Percentiles rank a stretch among this genome's conserved stretches.
These are phyloP conservation scores for Colletotrichum gigasporum DNA, from an alignment of 2,329 filamentous ascomycete species.

Conservation along the genomic window DNA sequence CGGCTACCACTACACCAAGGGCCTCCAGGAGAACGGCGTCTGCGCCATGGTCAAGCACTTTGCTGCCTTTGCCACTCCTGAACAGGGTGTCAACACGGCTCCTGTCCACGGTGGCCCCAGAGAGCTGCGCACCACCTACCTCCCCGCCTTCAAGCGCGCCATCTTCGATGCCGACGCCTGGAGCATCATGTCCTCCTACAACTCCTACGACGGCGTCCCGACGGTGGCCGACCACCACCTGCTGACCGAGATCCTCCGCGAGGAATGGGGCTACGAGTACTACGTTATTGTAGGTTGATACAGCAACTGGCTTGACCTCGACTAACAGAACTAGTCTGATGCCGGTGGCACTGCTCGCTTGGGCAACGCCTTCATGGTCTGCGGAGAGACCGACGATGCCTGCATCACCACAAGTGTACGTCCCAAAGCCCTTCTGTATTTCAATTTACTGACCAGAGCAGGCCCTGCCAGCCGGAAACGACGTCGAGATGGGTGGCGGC, in stretches of 20 bases:
- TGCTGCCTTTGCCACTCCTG: conserved; percentile 73
- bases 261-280: conserved; percentile 79
- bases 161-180: conserved; percentile 76
- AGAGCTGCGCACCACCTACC: conserved; percentile 63
- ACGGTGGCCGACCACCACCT: conserved; percentile 72
- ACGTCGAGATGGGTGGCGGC: conserved; percentile 81
- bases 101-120: conserved; percentile 63
- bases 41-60: conserved; percentile 82
- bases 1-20: conserved; percentile 64
- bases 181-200: conserved; percentile 79
- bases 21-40: conserved; percentile 72
- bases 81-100: conserved; percentile 77
- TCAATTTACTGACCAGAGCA: conserved; percentile 35
- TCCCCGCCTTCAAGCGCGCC: conserved; percentile 72
- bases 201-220: conserved; percentile 78
- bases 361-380: conserved; percentile 72
- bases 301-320: background rate
- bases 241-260: conserved; percentile 74
- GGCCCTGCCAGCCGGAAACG: conserved; percentile 73
- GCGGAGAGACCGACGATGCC: conserved; percentile 68
- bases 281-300: conserved; percentile 55
- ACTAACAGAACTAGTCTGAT: conserved; percentile 51
- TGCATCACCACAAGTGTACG: conserved; percentile 68
- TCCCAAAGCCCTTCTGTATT: background rate
- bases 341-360: conserved; percentile 77